These are phyloP conservation scores for Moringa oleifera DNA, from an alignment of 345 rosid genomes.

Conservation along the genomic window DNA sequence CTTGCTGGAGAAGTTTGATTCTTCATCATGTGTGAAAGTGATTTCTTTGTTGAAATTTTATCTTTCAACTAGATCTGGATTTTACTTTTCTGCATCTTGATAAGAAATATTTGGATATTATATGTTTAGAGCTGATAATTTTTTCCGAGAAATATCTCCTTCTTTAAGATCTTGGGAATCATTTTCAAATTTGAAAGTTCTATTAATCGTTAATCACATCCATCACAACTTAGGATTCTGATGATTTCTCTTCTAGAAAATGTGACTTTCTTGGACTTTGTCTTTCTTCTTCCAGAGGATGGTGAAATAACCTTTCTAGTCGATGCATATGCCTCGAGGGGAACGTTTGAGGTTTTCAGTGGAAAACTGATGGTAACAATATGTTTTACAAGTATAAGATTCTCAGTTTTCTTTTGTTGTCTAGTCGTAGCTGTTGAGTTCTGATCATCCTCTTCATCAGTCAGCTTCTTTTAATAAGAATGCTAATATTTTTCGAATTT, in stretches of 20 bases:
- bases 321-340: slow-evolving; percentile 68
- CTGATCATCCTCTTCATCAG: neutral
- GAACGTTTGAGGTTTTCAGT: slow-evolving; percentile 47
- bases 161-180: neutral
- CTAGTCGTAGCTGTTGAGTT: slow-evolving; percentile 5
- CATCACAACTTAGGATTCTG: slow-evolving; percentile 13
- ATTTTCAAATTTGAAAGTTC: neutral
- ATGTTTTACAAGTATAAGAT: neutral
- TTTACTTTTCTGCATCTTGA: neutral
- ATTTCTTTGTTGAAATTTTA: too few species aligned
- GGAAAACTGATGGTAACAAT: slow-evolving; percentile 63
- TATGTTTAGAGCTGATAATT: neutral
- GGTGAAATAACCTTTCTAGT: slow-evolving; percentile 39
- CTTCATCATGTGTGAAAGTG: neutral
- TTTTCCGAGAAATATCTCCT: neutral
- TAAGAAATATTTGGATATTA: neutral
- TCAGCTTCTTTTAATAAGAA: neutral
- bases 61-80: too few species aligned
- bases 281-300: slow-evolving; percentile 41
- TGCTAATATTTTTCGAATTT: slow-evolving; percentile 3
- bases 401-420: neutral
- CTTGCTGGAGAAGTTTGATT: too few species aligned
- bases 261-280: neutral
- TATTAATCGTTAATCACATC: too few species aligned
- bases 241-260: slow-evolving; percentile 5